Evolutionary conservation across 2,329 filamentous ascomycete genomes (phyloP).

Genomic region (Ambrosiella beaveri): DNA sequence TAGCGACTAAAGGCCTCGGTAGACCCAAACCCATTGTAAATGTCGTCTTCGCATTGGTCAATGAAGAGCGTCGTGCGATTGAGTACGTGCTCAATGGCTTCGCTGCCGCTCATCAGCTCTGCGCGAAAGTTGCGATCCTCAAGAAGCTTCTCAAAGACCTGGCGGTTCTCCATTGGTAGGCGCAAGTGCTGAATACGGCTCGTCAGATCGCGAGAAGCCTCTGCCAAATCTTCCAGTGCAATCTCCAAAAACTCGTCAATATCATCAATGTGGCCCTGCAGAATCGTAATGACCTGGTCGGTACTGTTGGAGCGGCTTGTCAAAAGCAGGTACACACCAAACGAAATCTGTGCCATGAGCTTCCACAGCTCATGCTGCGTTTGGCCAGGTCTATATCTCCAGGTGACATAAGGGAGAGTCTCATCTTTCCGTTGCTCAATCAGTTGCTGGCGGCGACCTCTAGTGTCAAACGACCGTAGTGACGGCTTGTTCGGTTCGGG

Average conservation of each 20-base stretch:
- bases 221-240: slow-evolving; percentile 66
- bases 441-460: slow-evolving; percentile 45
- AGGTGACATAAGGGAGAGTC: slow-evolving; percentile 53
- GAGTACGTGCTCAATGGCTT: slow-evolving; percentile 79
- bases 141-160: slow-evolving; percentile 73
- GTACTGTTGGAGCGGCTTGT: slow-evolving; percentile 79
- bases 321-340: slow-evolving; percentile 77
- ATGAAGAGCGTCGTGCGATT: slow-evolving; percentile 60
- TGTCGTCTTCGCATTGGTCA: slow-evolving; percentile 61
- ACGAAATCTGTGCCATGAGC: slow-evolving; percentile 79
- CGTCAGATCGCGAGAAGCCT: slow-evolving; percentile 61
- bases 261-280: slow-evolving; percentile 86
- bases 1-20: slow-evolving; percentile 64
- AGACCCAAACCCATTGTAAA: slow-evolving; percentile 59
- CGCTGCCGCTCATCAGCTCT: slow-evolving; percentile 72
- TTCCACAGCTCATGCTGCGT: slow-evolving; percentile 79
- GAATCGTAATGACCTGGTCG: slow-evolving; percentile 68
- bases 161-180: slow-evolving; percentile 65
- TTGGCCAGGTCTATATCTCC: slow-evolving; percentile 60
- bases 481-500: slow-evolving; percentile 27
- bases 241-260: slow-evolving; percentile 81
- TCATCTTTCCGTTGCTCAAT: slow-evolving; percentile 52
- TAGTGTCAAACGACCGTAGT: slow-evolving; percentile 37
- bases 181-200: slow-evolving; percentile 66
- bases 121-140: slow-evolving; percentile 67